Evolutionary conservation across 139 green algal genomes (phyloP).

Genomic region (Coelastrella sp.): DNA sequence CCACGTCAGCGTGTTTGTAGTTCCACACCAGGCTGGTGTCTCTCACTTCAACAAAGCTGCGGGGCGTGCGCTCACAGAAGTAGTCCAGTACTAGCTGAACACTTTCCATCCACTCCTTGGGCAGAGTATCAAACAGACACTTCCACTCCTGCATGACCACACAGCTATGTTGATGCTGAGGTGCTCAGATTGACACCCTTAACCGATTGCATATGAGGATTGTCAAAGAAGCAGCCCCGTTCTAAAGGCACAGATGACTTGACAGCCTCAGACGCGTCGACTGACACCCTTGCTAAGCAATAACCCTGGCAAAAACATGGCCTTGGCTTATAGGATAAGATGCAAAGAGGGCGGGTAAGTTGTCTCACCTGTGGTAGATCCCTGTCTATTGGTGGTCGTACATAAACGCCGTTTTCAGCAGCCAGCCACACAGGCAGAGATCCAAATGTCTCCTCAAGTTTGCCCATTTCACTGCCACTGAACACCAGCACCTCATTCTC

Average conservation of each 20-base stretch:
- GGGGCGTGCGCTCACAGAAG: conserved; percentile 98
- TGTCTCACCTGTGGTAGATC: conserved; percentile 25
- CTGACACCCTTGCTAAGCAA: too few relatives aligned
- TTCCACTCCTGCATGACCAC: conserved; percentile 77
- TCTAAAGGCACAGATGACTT: too few relatives aligned
- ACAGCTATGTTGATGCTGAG: not conserved
- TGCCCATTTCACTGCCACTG: conserved; percentile 50
- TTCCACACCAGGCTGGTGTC: conserved; percentile 99
- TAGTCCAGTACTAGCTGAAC: conserved; percentile 98
- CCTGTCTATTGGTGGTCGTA: conserved; percentile 69
- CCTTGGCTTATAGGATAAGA: too few relatives aligned
- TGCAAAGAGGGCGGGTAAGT: too few relatives aligned
- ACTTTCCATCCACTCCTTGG: conserved; percentile 95
- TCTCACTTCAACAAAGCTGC: conserved; percentile 91
- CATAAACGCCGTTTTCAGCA: conserved; percentile 97
- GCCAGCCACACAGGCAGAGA: conserved; percentile 93
- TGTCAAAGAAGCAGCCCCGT: too few relatives aligned
- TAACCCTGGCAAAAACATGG: too few relatives aligned
- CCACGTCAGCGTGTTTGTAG: conserved; percentile 96
- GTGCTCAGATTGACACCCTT: too few relatives aligned
- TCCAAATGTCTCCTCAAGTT: conserved; percentile 91
- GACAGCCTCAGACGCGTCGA: too few relatives aligned
- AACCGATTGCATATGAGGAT: too few relatives aligned
- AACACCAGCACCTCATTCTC: conserved; percentile 43
- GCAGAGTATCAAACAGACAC: conserved; percentile 79